A percentile compares a stretch with the other conserved stretches of the same genome.
These are phyloP conservation scores for Malus domestica DNA, from an alignment of 306 rosid species.

Conservation along the genomic window ASM211411v1 NC_041790.1:27998001-27998500, in stretches of 20 bases:
- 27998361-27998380: conserved; percentile 5
- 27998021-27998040: not conserved
- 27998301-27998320: conserved; percentile 38
- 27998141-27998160: conserved; percentile 53
- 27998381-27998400: conserved; percentile 16
- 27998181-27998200: conserved; percentile 17
- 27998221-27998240: conserved; percentile 51
- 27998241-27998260: conserved; percentile 35
- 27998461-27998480: not conserved
- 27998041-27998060: not conserved
- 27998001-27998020: not conserved
- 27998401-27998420: conserved; percentile 5
- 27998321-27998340: conserved; percentile 23
- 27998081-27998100: conserved; percentile 27
- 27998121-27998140: conserved; percentile 8
- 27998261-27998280: conserved; percentile 29
- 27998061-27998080: not conserved
- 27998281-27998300: conserved; percentile 3
- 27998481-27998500: not conserved
- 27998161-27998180: conserved; percentile 54
- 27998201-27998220: conserved; percentile 48
- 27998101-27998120: conserved; percentile 26
- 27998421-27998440: not conserved
- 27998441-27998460: not conserved
- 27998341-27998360: conserved; percentile 25